These are phyloP conservation scores for Lumnitzera littorea DNA, from an alignment of 345 rosid genomes.

Conservation along the genomic window DNA sequence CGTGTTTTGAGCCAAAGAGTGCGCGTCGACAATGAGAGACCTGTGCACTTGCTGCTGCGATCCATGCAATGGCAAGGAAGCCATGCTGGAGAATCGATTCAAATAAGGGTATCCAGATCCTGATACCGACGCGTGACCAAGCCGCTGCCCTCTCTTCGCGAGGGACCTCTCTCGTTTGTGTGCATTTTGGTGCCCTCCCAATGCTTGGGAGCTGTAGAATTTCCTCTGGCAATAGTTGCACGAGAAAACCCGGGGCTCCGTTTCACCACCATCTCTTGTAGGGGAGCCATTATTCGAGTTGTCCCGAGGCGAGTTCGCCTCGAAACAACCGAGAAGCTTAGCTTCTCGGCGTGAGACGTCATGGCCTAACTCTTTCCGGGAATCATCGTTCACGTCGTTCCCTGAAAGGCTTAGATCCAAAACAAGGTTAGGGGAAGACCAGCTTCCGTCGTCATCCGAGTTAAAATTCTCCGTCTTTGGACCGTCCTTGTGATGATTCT, in stretches of 20 bases:
- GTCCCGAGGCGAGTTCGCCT: constrained; percentile 10
- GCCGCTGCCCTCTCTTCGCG: constrained; percentile 61
- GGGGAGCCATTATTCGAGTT: constrained; percentile 1
- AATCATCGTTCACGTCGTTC: constrained; percentile 1
- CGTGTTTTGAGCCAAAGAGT: constrained; percentile 64
- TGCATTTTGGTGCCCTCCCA: constrained; percentile 95
- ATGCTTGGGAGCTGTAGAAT: constrained; percentile 93
- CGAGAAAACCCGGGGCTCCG: constrained; percentile 60
- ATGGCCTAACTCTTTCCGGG: neutral
- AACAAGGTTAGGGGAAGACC: constrained; percentile 18
- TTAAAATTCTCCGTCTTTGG: neutral
- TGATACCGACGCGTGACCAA: constrained; percentile 8
- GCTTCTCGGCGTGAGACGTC: constrained; percentile 28
- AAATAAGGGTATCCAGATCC: constrained; percentile 4
- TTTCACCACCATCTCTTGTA: constrained; percentile 11
- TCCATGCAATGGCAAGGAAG: constrained; percentile 77
- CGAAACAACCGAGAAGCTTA: constrained; percentile 43
- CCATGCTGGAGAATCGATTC: constrained; percentile 46
- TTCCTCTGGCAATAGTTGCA: constrained; percentile 91
- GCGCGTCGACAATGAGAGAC: constrained; percentile 60
- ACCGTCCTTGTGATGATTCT: neutral
- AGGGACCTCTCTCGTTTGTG: constrained; percentile 86
- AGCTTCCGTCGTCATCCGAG: neutral
- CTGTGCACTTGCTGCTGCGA: constrained; percentile 21
- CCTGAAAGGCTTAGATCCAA: constrained; percentile 59